Conservation (phyloP, 2,329 filamentous ascomycete species). For the Paraphoma chrysanthemicola region DNA sequence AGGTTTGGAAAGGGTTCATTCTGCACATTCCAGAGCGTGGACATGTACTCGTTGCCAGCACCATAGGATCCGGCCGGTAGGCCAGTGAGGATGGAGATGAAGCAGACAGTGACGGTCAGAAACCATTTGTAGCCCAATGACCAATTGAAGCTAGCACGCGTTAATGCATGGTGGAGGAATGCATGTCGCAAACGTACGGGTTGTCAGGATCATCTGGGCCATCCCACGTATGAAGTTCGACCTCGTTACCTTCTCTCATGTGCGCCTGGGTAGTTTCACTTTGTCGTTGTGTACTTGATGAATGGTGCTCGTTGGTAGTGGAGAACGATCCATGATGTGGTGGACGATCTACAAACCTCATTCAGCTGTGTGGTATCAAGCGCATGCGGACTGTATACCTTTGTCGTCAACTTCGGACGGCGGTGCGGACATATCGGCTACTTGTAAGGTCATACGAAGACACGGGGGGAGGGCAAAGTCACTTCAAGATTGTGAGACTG, state of each 20-base stretch:
- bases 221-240: constrained; percentile 32
- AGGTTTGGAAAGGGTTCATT: constrained; percentile 47
- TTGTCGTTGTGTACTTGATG: constrained; percentile 2
- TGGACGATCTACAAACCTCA: neutral
- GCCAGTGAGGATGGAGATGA: constrained; percentile 53
- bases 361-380: neutral
- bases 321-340: constrained; percentile 1
- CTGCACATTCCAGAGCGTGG: constrained; percentile 44
- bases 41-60: constrained; percentile 42
- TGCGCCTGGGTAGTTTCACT: constrained; percentile 8
- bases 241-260: constrained; percentile 26
- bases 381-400: constrained; percentile 1
- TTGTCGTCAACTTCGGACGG: constrained; percentile 16
- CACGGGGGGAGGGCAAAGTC: too few species aligned
- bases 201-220: constrained; percentile 32
- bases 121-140: constrained; percentile 50
- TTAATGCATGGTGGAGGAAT: neutral
- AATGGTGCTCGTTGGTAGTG: constrained; percentile 3
- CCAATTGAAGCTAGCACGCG: constrained; percentile 48
- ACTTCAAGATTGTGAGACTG: too few species aligned
- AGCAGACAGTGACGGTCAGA: constrained; percentile 51
- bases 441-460: neutral
- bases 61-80: constrained; percentile 52
- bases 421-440: constrained; percentile 12
- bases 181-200: constrained; percentile 15